A percentile compares a stretch with the other conserved stretches of the same genome.
These are phyloP conservation scores for Xerocomellus dryophilus DNA, from an alignment of 768 basidiomycete genomes.

Conservation along the genomic window DNA sequence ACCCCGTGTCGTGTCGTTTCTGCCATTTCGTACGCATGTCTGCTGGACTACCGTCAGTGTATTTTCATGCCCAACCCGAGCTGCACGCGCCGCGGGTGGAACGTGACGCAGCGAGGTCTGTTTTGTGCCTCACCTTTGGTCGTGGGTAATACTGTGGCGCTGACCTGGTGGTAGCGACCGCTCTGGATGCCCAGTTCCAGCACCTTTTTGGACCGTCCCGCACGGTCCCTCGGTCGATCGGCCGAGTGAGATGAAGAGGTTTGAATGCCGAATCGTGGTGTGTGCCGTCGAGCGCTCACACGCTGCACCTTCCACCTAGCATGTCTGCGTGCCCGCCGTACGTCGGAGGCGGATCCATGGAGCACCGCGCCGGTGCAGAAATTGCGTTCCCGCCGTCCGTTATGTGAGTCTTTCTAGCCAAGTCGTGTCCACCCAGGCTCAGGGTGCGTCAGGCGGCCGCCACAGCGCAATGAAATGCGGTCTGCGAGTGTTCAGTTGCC, in stretches of 20 bases:
- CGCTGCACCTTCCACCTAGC: background rate
- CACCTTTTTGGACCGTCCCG: background rate
- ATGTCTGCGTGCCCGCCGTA: background rate
- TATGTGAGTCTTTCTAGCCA: background rate
- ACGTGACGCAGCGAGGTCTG: conserved; percentile 2
- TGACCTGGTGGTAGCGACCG: conserved; percentile 11
- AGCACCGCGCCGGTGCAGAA: background rate
- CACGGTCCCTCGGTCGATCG: background rate
- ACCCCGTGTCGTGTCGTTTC: background rate
- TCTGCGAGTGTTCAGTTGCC: background rate
- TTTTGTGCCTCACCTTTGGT: background rate
- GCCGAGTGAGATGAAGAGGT: conserved; percentile 4
- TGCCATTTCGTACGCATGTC: conserved; percentile 3
- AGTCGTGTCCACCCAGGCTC: background rate
- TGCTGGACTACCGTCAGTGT: background rate
- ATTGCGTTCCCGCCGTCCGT: background rate
- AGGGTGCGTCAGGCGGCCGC: conserved; percentile 1
- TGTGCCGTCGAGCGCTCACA: background rate
- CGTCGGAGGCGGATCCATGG: background rate
- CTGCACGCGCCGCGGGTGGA: background rate
- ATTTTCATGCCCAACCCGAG: background rate
- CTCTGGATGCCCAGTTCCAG: background rate
- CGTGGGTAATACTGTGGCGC: background rate
- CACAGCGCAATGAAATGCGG: background rate
- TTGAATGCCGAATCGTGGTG: background rate